phyloP scores from a whole-genome alignment of 768 basidiomycete genomes.

The Russula griseocarnosa region DNA sequence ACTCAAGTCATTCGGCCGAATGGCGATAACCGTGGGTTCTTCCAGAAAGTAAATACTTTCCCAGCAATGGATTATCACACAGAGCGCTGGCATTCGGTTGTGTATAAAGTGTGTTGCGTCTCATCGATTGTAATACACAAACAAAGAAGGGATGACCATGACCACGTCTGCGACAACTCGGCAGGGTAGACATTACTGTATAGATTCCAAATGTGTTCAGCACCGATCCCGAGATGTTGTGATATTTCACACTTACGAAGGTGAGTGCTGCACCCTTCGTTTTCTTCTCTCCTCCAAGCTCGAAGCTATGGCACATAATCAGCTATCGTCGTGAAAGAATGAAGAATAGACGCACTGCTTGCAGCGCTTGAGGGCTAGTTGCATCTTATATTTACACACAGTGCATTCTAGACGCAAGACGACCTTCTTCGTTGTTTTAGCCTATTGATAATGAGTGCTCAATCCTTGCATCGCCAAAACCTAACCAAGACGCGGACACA shows the following conservation, averaged over 20 bases:
- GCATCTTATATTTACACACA: conserved; percentile 98
- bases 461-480: background rate
- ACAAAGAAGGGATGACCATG: conserved; percentile 12
- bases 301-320: conserved; percentile 60
- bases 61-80: too few species aligned
- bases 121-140: conserved; percentile 24
- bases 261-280: conserved; percentile 94
- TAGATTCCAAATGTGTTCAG: conserved; percentile 2
- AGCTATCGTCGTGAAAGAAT: background rate
- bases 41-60: background rate
- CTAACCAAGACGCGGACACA: conserved; percentile 34
- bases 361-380: conserved; percentile 94
- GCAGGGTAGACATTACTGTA: conserved; percentile 19
- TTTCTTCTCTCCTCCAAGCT: conserved; percentile 99
- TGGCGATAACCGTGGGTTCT: background rate
- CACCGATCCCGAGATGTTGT: background rate
- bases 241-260: conserved; percentile 63
- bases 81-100: background rate
- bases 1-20: background rate
- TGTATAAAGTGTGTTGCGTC: conserved; percentile 22
- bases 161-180: conserved; percentile 7
- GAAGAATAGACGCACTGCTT: conserved; percentile 75
- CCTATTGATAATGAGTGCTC: conserved; percentile 43
- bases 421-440: conserved; percentile 99
- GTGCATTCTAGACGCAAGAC: conserved; percentile 98